Conservation (phyloP, 169 alveolate genomes). For the Eimeria sp. region DNA sequence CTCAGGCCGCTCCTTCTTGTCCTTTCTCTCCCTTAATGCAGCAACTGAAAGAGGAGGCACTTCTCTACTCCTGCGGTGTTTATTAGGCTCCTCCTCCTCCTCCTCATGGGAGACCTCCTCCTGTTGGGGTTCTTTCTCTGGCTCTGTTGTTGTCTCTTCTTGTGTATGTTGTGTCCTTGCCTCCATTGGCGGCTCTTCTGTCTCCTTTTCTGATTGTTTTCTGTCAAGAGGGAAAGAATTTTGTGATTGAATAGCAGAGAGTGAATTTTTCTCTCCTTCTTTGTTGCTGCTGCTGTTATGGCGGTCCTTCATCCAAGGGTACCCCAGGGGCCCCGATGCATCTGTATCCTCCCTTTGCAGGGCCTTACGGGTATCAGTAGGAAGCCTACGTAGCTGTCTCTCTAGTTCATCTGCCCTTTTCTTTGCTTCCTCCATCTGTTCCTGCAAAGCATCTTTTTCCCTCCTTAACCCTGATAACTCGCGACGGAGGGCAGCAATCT, state of each 20-base stretch:
- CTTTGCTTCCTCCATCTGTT: too few relatives aligned
- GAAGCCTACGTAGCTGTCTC: background rate
- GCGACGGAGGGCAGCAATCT: background rate
- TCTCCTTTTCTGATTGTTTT: too few relatives aligned
- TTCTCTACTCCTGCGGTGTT: too few relatives aligned
- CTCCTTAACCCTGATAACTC: background rate
- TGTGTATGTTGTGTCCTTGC: too few relatives aligned
- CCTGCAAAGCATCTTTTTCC: background rate
- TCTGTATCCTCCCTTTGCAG: background rate
- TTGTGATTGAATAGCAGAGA: background rate
- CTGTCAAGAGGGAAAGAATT: too few relatives aligned
- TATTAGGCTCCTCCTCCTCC: too few relatives aligned
- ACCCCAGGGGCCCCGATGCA: background rate
- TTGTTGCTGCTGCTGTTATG: background rate
- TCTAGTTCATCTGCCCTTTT: conserved; percentile 16
- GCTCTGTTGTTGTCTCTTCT: background rate
- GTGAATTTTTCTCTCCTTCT: background rate
- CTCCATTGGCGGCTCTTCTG: too few relatives aligned
- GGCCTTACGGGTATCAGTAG: background rate
- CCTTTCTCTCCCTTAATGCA: too few relatives aligned
- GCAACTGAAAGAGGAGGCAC: too few relatives aligned
- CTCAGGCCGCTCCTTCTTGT: too few relatives aligned
- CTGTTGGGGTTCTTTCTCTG: background rate
- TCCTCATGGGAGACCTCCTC: too few relatives aligned
- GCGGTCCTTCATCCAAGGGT: background rate